phyloP scores from a whole-genome alignment of 768 basidiomycete species.

The Heimioporus sp. region DNA sequence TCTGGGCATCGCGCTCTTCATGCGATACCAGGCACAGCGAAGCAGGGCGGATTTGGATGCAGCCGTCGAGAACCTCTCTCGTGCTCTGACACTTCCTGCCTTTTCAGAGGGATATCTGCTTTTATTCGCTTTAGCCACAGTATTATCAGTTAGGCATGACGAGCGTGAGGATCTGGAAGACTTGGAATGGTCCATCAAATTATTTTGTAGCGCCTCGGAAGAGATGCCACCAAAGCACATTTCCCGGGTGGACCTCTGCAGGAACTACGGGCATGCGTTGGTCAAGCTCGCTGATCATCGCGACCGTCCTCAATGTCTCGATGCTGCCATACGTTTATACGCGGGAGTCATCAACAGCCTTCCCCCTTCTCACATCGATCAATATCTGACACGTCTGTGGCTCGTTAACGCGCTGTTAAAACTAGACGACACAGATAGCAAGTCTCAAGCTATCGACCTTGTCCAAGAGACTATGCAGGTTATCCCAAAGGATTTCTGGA shows the following conservation, averaged over 20 bases:
- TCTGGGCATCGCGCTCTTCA: conserved; percentile 10
- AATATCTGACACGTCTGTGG: neutral
- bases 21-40: conserved; percentile 13
- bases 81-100: conserved; percentile 11
- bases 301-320: conserved; percentile 1
- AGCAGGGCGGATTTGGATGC: conserved; percentile 12
- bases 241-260: neutral
- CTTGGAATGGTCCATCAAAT: conserved; percentile 12
- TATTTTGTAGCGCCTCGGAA: conserved; percentile 7
- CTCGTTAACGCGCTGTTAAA: conserved; percentile 3
- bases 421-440: conserved; percentile 1
- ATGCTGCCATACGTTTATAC: conserved; percentile 10
- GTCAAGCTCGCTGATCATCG: conserved; percentile 2
- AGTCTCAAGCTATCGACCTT: neutral
- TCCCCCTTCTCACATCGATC: conserved; percentile 13
- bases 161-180: conserved; percentile 5
- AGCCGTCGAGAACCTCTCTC: conserved; percentile 12
- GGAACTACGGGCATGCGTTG: conserved; percentile 11
- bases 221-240: conserved; percentile 13
- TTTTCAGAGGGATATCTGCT: conserved; percentile 3
- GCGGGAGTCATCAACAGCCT: conserved; percentile 1
- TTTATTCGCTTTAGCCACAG: conserved; percentile 6
- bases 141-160: conserved; percentile 9
- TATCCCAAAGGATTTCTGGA: conserved; percentile 8
- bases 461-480: neutral